Evolutionary conservation across 2,329 filamentous ascomycete genomes (phyloP), one percentile per base, ranked within the genome.

Genomic region (Sphaerulina musiva): DNA sequence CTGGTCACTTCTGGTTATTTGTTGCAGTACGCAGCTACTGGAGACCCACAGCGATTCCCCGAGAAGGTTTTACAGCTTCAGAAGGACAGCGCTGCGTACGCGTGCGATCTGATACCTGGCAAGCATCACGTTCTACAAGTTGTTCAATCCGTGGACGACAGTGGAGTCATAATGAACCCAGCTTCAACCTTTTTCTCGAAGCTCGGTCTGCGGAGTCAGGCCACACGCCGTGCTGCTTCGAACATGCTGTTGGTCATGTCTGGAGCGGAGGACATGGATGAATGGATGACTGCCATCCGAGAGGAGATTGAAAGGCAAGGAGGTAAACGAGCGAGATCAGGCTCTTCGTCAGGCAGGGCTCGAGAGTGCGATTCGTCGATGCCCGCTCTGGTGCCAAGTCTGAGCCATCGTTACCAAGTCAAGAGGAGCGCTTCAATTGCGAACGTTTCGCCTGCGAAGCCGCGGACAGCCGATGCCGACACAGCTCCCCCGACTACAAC

Each of bases 41-140:
- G 88, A 2, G 73, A 80, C 2, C 86, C 82, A 62, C 84, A 91
- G 62, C 78, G 87, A 23, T 69, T 84, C 9, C 88, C 88, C 0
- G 88, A 93, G 68, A 88, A 84, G 68, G 76, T 87, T 34, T 73
- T 92, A 54, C 82, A 84, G 46, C 73, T 93, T 3, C 81, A 82
- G n/a, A 83, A 82, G 59, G 80, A 86, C 46, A 91, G 87, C 2
- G 87, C 86, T 9, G 88, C 86, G 4, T 92, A 89, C 68, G 88
- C 85, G 1, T 89, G 83, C 61, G 88, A 93, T 66, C 76, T 86
- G 11, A 89, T 92, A 52, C 86, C 87, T 2, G 88, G 88, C 5
- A 82, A 82, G 56, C 87, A 90, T 64, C 91, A 86, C 82, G 88
- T 92, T 5, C 70, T 92, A 11, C 87, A 89, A 61, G 81, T 92